phyloP scores from a whole-genome alignment of 139 green algal genomes.

The Tetradesmus lagerheimii region DNA sequence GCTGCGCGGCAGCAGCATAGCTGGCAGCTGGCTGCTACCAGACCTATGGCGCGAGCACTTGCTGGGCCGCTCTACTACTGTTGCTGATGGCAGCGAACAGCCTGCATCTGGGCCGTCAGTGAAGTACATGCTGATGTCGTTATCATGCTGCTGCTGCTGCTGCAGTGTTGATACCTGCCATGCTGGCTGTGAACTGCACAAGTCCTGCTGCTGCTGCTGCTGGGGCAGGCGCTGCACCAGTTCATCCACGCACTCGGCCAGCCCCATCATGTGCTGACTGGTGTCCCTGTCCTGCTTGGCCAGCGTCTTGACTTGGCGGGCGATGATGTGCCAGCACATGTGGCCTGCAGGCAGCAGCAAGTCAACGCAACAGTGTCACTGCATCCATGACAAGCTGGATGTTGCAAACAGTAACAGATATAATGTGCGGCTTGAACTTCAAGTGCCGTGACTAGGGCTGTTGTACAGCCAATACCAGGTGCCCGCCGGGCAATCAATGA shows the following conservation, averaged over 20 bases:
- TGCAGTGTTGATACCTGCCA: not conserved
- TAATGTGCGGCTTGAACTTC: too few relatives aligned
- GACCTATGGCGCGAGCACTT: not conserved
- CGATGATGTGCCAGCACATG: not conserved
- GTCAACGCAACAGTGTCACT: too few relatives aligned
- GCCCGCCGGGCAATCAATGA: too few relatives aligned
- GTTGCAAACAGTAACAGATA: not conserved
- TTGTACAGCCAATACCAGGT: too few relatives aligned
- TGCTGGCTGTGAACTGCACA: too few relatives aligned
- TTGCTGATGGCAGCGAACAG: not conserved
- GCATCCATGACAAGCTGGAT: too few relatives aligned
- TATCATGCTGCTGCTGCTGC: not conserved
- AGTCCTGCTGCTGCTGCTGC: not conserved
- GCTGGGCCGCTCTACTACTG: not conserved
- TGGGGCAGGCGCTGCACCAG: not conserved
- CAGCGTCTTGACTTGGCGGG: not conserved
- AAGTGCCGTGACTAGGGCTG: too few relatives aligned
- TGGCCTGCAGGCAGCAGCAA: not conserved
- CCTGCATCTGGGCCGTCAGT: too few relatives aligned
- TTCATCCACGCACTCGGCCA: not conserved
- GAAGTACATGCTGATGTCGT: not conserved
- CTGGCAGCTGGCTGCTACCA: not conserved
- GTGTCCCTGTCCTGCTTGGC: not conserved
- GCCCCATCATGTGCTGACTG: not conserved
- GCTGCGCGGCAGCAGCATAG: not conserved